phyloP scores from a whole-genome alignment of 1,284 basidiomycete species.

The Cutaneotrichosporon spelunceum region DNA sequence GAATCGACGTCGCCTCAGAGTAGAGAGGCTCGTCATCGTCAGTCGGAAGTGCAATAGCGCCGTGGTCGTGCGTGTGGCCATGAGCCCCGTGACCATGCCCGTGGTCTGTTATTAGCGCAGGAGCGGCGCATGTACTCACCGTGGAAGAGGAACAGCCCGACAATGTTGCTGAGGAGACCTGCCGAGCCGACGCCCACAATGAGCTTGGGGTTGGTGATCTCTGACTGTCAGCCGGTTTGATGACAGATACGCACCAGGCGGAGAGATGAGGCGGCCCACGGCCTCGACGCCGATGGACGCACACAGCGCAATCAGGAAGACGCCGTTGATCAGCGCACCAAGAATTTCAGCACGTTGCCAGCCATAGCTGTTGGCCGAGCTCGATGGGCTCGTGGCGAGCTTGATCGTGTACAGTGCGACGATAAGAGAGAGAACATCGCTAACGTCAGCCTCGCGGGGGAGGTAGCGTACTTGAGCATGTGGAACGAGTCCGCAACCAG shows the following conservation, averaged over 20 bases:
- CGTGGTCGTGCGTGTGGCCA: constrained; percentile 63
- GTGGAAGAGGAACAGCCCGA: constrained; percentile 93
- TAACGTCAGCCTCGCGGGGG: constrained; percentile 78
- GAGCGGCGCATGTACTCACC: constrained; percentile 57
- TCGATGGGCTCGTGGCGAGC: constrained; percentile 55
- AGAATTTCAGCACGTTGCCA: constrained; percentile 99
- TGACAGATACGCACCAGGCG: constrained; percentile 60
- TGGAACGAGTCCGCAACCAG: constrained; percentile 97
- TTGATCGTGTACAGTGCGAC: constrained; percentile 97
- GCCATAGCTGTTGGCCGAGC: constrained; percentile 47
- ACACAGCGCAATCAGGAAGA: constrained; percentile 92
- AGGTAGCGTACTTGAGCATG: constrained; percentile 84
- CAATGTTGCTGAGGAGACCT: constrained; percentile 85
- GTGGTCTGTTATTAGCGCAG: constrained; percentile 58
- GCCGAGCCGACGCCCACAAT: constrained; percentile 87
- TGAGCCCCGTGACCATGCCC: constrained; percentile 60
- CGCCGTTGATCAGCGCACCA: constrained; percentile 90
- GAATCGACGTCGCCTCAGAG: constrained; percentile 22
- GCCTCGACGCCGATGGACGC: constrained; percentile 95
- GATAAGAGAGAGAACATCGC: constrained; percentile 89
- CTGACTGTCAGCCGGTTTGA: constrained; percentile 52
- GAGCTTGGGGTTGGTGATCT: constrained; percentile 81
- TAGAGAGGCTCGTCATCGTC: constrained; percentile 25
- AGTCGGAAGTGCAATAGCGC: constrained; percentile 30
- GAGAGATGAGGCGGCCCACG: constrained; percentile 79